These are phyloP conservation scores for Tolypocladium album DNA, from an alignment of 2,329 filamentous ascomycete genomes.

Conservation along the genomic window DNA sequence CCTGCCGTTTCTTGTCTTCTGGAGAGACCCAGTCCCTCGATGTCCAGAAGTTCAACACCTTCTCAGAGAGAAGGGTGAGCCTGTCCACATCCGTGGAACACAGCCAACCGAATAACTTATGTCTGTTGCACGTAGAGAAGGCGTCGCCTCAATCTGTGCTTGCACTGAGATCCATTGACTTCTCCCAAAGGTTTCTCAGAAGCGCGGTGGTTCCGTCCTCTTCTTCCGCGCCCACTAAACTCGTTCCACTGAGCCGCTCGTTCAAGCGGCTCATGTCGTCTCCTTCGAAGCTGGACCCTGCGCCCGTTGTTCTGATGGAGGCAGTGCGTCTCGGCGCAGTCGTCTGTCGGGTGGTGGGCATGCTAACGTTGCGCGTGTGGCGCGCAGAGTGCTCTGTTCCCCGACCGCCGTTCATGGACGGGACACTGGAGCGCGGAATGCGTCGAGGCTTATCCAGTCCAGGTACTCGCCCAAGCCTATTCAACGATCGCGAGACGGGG, in stretches of 20 bases:
- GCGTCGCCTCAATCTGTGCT: constrained; percentile 22
- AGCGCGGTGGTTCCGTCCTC: constrained; percentile 40
- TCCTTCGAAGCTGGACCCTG: constrained; percentile 33
- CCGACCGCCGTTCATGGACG: constrained; percentile 26
- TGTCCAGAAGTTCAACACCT: background rate
- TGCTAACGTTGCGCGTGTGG: constrained; percentile 28
- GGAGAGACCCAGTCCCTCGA: background rate
- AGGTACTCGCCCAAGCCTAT: constrained; percentile 32
- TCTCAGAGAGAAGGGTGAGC: background rate
- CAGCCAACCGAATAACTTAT: background rate
- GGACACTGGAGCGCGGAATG: constrained; percentile 31
- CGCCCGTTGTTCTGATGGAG: constrained; percentile 26
- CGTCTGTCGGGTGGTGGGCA: constrained; percentile 21
- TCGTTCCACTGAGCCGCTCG: constrained; percentile 37
- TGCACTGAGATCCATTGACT: constrained; percentile 44
- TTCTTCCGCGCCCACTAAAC: constrained; percentile 36
- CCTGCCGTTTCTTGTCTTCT: background rate
- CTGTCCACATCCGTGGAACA: background rate
- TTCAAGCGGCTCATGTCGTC: constrained; percentile 31
- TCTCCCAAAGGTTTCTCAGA: constrained; percentile 51
- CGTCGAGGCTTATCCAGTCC: constrained; percentile 37
- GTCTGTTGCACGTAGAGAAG: background rate
- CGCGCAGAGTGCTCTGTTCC: constrained; percentile 17
- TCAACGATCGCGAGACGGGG: constrained; percentile 53
- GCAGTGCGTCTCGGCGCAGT: constrained; percentile 19